Evolutionary conservation across 2,329 filamentous ascomycete species (phyloP).

Genomic region (Cladosporium sp.): DNA sequence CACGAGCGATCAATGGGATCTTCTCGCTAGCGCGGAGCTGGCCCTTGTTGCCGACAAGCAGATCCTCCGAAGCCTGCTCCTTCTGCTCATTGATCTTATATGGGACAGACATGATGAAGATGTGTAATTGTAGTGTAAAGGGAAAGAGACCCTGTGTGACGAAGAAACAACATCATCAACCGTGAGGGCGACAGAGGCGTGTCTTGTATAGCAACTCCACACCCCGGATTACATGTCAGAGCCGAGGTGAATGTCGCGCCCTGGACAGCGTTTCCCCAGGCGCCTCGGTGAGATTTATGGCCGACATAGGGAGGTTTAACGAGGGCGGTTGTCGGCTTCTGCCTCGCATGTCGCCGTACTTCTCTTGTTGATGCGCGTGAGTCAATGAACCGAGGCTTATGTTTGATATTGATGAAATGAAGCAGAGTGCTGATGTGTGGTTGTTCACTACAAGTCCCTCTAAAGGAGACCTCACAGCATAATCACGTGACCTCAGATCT

Average conservation of each 20-base stretch:
- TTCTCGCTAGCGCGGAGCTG: conserved; percentile 52
- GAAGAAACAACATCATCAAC: not conserved
- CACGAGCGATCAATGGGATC: conserved; percentile 59
- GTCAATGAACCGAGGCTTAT: not conserved
- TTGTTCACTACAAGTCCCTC: not conserved
- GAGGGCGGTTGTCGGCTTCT: not conserved
- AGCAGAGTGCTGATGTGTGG: not conserved
- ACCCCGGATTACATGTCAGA: conserved; percentile 17
- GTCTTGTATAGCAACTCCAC: conserved; percentile 16
- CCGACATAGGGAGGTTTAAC: not conserved
- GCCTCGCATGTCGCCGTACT: conserved; percentile 12
- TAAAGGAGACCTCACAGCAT: not conserved
- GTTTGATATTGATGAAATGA: no score
- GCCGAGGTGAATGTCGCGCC: conserved; percentile 11
- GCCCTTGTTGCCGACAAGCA: conserved; percentile 29
- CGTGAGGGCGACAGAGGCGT: not conserved
- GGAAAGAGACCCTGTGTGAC: conserved; percentile 9
- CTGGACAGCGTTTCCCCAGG: not conserved
- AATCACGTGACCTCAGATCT: conserved; percentile 5
- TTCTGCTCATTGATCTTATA: conserved; percentile 35
- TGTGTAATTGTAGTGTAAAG: not conserved
- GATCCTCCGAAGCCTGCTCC: conserved; percentile 35
- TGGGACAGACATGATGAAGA: conserved; percentile 37
- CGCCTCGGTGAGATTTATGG: not conserved
- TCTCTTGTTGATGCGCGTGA: not conserved